A percentile compares a stretch with the other conserved stretches of the same genome.
phyloP scores from a whole-genome alignment of 2,329 filamentous ascomycete genomes.

The Pestalotiopsis sp. region DNA sequence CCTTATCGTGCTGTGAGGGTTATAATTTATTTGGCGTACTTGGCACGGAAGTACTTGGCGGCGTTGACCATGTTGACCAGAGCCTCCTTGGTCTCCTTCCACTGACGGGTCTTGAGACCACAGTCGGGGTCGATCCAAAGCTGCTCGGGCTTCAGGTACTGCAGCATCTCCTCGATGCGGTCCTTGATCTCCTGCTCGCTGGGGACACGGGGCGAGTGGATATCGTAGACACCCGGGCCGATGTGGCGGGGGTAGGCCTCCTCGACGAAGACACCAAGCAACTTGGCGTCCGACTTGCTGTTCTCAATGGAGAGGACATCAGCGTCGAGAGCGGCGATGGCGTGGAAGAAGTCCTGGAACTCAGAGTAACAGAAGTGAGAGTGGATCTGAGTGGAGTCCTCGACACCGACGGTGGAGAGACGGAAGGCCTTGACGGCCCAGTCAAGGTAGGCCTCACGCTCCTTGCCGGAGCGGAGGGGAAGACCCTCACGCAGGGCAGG shows the following conservation, averaged over 20 bases:
- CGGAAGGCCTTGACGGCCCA: slow-evolving; percentile 99
- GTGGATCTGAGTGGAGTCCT: slow-evolving; percentile 98
- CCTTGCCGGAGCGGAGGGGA: slow-evolving; percentile 88
- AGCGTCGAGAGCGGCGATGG: slow-evolving; percentile 95
- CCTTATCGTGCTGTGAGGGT: slow-evolving; percentile 18
- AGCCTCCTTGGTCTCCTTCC: slow-evolving; percentile 97
- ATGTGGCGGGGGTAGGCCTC: slow-evolving; percentile 98
- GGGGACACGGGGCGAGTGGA: slow-evolving; percentile 98
- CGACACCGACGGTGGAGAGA: slow-evolving; percentile 88
- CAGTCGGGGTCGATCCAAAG: slow-evolving; percentile 99
- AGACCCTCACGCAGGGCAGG: slow-evolving; percentile 99
- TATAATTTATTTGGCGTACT: slow-evolving; percentile 69
- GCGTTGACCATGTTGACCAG: slow-evolving; percentile 97
- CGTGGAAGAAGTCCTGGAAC: slow-evolving; percentile 99
- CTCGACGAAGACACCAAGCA: slow-evolving; percentile 97
- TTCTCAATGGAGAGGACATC: slow-evolving; percentile 99
- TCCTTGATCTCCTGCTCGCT: slow-evolving; percentile 98
- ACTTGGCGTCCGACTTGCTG: slow-evolving; percentile 99
- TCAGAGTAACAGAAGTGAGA: slow-evolving; percentile 99
- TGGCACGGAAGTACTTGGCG: slow-evolving; percentile 92
- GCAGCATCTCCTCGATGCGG: slow-evolving; percentile 96
- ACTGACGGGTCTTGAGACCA: slow-evolving; percentile 98
- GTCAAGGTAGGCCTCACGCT: slow-evolving; percentile 94
- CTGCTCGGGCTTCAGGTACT: slow-evolving; percentile 96
- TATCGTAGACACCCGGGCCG: slow-evolving; percentile 98